Percentiles rank a stretch among this genome's conserved stretches.
phyloP scores from a whole-genome alignment of 441 rosid genomes.

The Biscutella laevigata region DNA sequence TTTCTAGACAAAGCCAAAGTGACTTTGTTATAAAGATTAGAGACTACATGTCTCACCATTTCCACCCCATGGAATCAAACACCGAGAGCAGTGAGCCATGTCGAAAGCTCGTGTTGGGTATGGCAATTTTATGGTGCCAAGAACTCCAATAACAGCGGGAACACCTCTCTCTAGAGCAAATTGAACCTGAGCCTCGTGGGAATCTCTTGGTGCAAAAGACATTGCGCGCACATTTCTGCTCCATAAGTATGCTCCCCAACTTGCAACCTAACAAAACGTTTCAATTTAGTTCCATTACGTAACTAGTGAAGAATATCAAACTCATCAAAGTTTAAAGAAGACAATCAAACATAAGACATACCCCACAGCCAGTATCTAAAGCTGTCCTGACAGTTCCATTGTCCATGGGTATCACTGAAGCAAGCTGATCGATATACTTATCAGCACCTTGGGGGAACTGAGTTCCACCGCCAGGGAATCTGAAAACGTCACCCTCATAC shows the following conservation, averaged over 20 bases:
- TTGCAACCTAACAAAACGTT: constrained; percentile 59
- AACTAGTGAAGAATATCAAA: too few relatives aligned
- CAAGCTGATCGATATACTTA: constrained; percentile 82
- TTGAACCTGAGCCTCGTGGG: constrained; percentile 97
- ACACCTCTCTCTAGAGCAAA: constrained; percentile 98
- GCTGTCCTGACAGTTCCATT: constrained; percentile 97
- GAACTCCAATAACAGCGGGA: constrained; percentile 95
- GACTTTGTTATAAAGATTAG: neutral
- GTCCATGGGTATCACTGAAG: constrained; percentile 73
- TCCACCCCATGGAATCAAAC: constrained; percentile 91
- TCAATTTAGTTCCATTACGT: too few relatives aligned
- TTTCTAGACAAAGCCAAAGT: neutral
- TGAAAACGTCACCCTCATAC: constrained; percentile 83
- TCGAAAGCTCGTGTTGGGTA: constrained; percentile 92
- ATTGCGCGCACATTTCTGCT: constrained; percentile 86
- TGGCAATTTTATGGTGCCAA: constrained; percentile 80
- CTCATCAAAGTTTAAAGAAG: neutral
- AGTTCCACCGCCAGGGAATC: constrained; percentile 98
- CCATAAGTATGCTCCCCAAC: constrained; percentile 99
- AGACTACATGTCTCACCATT: constrained; percentile 49
- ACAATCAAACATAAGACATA: constrained; percentile 26
- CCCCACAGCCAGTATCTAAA: constrained; percentile 98
- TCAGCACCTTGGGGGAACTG: constrained; percentile 99
- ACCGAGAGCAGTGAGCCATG: constrained; percentile 97
- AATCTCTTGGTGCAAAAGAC: constrained; percentile 98